Conservation (phyloP, 768 basidiomycete species). For the Kwoniella europaea region DNA sequence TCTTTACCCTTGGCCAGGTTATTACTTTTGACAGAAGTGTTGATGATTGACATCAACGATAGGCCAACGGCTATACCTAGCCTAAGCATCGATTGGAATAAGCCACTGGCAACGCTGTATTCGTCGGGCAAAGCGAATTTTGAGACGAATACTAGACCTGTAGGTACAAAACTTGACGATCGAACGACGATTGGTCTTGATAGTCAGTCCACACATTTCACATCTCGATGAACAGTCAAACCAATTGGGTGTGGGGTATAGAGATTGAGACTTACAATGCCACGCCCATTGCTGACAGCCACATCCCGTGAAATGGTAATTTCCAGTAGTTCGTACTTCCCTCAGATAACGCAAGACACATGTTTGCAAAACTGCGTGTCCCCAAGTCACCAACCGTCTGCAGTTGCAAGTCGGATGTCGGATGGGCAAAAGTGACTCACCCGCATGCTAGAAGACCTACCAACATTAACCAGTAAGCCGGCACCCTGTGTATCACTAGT, state of each 20-base stretch:
- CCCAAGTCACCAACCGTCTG: neutral
- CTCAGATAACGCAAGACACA: constrained; percentile 39
- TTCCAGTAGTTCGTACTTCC: constrained; percentile 45
- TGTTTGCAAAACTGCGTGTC: constrained; percentile 27
- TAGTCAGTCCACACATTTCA: too few species aligned
- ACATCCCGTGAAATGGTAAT: constrained; percentile 28
- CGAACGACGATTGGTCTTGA: neutral
- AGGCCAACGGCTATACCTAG: constrained; percentile 49
- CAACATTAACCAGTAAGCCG: constrained; percentile 50
- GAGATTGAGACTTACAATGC: constrained; percentile 42
- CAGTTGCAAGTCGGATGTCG: too few species aligned
- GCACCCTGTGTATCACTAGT: constrained; percentile 43
- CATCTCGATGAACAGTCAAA: neutral
- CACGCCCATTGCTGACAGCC: constrained; percentile 43
- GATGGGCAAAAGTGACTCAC: constrained; percentile 26
- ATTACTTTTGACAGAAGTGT: constrained; percentile 22
- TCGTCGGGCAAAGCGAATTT: constrained; percentile 41
- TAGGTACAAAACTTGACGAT: constrained; percentile 43
- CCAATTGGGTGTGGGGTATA: constrained; percentile 4
- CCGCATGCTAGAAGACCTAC: constrained; percentile 50
- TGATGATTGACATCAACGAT: constrained; percentile 44
- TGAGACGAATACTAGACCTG: constrained; percentile 47
- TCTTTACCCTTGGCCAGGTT: constrained; percentile 20
- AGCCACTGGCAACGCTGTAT: constrained; percentile 44
- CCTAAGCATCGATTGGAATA: constrained; percentile 49